phyloP scores from a whole-genome alignment of 495 filamentous ascomycete species.

The Staphylotrichum longicolle region DNA sequence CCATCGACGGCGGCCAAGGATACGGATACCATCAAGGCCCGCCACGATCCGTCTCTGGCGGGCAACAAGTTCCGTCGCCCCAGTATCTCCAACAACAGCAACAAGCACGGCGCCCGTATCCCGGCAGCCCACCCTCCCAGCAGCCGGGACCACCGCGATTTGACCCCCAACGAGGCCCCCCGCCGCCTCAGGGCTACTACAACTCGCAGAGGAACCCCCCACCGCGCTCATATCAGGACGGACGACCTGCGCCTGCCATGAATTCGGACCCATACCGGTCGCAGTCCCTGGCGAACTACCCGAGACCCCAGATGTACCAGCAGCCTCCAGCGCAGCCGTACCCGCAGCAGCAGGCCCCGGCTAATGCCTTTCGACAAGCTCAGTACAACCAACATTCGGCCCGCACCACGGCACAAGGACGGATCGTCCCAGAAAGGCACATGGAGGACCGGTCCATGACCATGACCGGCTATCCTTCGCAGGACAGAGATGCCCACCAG shows the following conservation, averaged over 20 bases:
- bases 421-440: constrained; percentile 84
- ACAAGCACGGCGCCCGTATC: constrained; percentile 50
- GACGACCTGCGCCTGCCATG: constrained; percentile 62
- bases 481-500: constrained; percentile 75
- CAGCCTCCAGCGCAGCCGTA: constrained; percentile 60
- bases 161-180: constrained; percentile 26
- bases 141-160: constrained; percentile 16
- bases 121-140: constrained; percentile 42
- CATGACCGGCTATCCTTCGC: constrained; percentile 74
- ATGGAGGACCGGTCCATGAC: constrained; percentile 90
- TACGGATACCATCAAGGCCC: constrained; percentile 55
- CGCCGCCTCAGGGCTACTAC: constrained; percentile 52
- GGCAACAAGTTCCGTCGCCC: constrained; percentile 41
- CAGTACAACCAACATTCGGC: constrained; percentile 61
- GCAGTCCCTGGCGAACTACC: constrained; percentile 78
- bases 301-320: constrained; percentile 64
- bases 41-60: constrained; percentile 50
- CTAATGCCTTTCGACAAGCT: constrained; percentile 71
- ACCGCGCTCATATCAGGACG: constrained; percentile 54
- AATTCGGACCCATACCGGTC: constrained; percentile 86
- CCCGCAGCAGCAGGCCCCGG: constrained; percentile 64
- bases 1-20: constrained; percentile 44
- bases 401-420: constrained; percentile 84
- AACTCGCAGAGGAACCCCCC: constrained; percentile 51
- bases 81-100: constrained; percentile 43